Conservation (phyloP, 495 filamentous ascomycete species). For the Rhypophila decipiens region DNA sequence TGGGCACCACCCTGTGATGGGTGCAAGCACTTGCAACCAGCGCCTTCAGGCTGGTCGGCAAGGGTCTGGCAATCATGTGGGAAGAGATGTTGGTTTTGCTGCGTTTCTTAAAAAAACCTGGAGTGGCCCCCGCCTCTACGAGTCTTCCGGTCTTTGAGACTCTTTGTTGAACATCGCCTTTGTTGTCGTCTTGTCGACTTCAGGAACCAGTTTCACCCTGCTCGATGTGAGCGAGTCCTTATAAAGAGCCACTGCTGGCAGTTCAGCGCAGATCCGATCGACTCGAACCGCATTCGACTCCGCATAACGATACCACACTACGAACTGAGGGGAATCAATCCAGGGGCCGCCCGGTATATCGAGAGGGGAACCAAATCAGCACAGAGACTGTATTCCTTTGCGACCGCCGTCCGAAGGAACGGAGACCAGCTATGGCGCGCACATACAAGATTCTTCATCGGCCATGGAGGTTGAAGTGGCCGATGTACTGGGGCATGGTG, state of each 20-base stretch:
- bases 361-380: not conserved
- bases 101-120: not conserved
- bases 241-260: not conserved
- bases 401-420: not conserved
- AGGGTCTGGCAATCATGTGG: conserved; percentile 13
- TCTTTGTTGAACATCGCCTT: not conserved
- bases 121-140: not conserved
- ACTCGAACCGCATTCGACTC: not conserved
- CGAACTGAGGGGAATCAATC: not conserved
- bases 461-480: conserved; percentile 59
- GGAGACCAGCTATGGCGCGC: conserved; percentile 24
- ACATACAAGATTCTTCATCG: conserved; percentile 39
- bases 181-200: not conserved
- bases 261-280: not conserved
- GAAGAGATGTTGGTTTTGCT: conserved; percentile 4
- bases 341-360: not conserved
- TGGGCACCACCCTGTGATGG: conserved; percentile 23
- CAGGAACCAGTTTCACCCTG: no score
- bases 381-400: not conserved
- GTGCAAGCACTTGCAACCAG: conserved; percentile 11
- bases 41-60: conserved; percentile 22
- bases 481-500: conserved; percentile 60
- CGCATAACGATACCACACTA: not conserved
- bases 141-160: not conserved
- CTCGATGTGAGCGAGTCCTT: not conserved